Conservation (phyloP, 1,284 basidiomycete species). For the Neolentinus lepideus region DNA sequence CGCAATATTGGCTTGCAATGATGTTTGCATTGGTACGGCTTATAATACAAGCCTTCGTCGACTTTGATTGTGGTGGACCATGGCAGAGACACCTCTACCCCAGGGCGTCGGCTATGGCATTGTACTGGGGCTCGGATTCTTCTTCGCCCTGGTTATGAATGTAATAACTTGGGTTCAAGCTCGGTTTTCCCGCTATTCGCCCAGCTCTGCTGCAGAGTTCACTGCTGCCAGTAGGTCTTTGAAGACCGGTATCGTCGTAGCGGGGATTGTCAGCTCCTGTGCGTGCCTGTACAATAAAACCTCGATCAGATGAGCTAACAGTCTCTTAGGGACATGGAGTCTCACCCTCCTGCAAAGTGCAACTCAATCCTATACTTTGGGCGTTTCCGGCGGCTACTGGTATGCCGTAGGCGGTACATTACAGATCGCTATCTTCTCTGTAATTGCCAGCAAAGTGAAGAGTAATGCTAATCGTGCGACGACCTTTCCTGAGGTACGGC, state of each 20-base stretch:
- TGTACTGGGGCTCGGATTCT: constrained; percentile 15
- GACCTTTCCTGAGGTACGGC: constrained; percentile 10
- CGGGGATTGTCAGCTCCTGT: constrained; percentile 32
- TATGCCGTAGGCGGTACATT: constrained; percentile 20
- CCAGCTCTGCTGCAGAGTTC: constrained; percentile 30
- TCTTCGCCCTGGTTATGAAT: constrained; percentile 16
- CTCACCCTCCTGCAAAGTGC: constrained; percentile 26
- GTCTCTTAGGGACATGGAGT: constrained; percentile 13
- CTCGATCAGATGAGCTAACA: too few relatives aligned
- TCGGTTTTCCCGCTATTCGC: constrained; percentile 13
- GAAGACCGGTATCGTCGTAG: constrained; percentile 40
- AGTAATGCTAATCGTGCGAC: constrained; percentile 24
- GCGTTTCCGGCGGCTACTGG: constrained; percentile 16
- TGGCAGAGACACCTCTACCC: neutral
- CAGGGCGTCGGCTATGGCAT: constrained; percentile 17
- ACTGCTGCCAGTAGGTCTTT: constrained; percentile 26
- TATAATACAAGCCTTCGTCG: too few relatives aligned
- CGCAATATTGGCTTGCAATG: too few relatives aligned
- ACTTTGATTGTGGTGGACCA: neutral
- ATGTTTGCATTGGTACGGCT: too few relatives aligned
- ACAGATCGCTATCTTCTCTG: constrained; percentile 30
- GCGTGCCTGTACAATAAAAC: neutral
- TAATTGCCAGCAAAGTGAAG: constrained; percentile 25
- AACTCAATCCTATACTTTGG: constrained; percentile 23
- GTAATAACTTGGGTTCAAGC: constrained; percentile 14